Evolutionary conservation across 2,329 filamentous ascomycete genomes (phyloP), one percentile per base, ranked within the genome.

Genomic region (Venturia effusa): DNA sequence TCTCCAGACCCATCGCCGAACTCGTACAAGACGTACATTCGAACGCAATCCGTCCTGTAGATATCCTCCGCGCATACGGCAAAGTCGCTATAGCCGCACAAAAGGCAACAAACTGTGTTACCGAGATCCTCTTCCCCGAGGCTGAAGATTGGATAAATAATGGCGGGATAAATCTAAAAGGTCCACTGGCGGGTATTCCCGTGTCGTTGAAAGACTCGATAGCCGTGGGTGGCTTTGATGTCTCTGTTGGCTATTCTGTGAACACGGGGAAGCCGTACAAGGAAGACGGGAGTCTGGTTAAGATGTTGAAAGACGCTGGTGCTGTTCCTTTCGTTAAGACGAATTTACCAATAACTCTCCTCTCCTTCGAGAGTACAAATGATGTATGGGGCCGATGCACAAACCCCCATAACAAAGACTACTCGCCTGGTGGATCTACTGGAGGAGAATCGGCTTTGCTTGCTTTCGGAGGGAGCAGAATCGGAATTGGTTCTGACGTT

Each of bases 241-340:
- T 85, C 19, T 88, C 85, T 4, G 88, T 96, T 1, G 92, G 91
- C 1, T 96, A 92, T 75, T 90, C 89, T 41, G 78, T 80, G 62
- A 85, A 90, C 68, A 84, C 86, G 0, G 84, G 85, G 61, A 89
- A 92, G 70, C 87, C 87, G 17, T 78, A 81, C 43, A 64, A 73
- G 0, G 75, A 83, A 34, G 92, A 97, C 76, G 91, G 92, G 0
- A 79, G 84, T 1, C 84, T 91, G 70, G 87, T 90, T 27, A 83
- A 82, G 64, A 75, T 97, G 34, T 15, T 34, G 61, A 48, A 48
- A 24, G 45, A 15, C 7, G 45, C 39, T 80, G 83, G 92, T 27
- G 92, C 92, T 0, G 82, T 97, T 1, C 92, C 92, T 0, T 96
- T 96, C 72, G 90, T 92, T 67, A 97, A 97, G 80, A 97, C 92